phyloP scores from a whole-genome alignment of 176 grass and related monocot genomes.

The Dactylis glomerata region DNA sequence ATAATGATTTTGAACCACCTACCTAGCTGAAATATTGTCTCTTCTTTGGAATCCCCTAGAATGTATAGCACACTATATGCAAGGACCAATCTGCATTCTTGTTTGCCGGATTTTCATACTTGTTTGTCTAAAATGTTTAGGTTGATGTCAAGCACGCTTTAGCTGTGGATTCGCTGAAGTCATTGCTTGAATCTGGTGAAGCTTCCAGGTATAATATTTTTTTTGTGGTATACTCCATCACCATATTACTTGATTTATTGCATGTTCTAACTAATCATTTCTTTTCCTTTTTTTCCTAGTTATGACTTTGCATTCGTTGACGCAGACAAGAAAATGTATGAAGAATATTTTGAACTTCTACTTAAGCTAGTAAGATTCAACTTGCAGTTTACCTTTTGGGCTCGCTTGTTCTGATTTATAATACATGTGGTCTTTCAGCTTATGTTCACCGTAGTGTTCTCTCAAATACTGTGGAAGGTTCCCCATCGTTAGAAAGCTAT shows the following conservation, averaged over 20 bases:
- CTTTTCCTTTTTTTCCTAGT: conserved; percentile 40
- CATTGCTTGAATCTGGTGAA: conserved; percentile 67
- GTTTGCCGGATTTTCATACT: conserved; percentile 11
- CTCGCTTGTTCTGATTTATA: background rate
- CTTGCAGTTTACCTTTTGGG: background rate
- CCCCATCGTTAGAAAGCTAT: background rate
- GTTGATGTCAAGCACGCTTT: conserved; percentile 81
- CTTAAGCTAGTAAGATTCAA: conserved; percentile 73
- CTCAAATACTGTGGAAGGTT: background rate
- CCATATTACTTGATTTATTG: background rate
- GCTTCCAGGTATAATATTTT: conserved; percentile 54
- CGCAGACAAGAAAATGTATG: conserved; percentile 87
- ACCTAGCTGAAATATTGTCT: background rate
- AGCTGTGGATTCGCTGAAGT: conserved; percentile 74
- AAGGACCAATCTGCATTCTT: background rate
- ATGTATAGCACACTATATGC: background rate
- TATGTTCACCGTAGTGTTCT: background rate
- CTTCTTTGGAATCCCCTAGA: background rate
- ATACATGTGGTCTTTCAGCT: background rate
- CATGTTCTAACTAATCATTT: conserved; percentile 21
- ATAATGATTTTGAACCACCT: background rate
- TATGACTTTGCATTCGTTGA: conserved; percentile 99
- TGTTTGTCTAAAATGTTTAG: conserved; percentile 37
- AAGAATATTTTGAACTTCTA: conserved; percentile 85
- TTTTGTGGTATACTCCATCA: background rate